These are phyloP conservation scores for Auriculariales sp. DNA, from an alignment of 768 basidiomycete species.

Conservation along the genomic window DNA sequence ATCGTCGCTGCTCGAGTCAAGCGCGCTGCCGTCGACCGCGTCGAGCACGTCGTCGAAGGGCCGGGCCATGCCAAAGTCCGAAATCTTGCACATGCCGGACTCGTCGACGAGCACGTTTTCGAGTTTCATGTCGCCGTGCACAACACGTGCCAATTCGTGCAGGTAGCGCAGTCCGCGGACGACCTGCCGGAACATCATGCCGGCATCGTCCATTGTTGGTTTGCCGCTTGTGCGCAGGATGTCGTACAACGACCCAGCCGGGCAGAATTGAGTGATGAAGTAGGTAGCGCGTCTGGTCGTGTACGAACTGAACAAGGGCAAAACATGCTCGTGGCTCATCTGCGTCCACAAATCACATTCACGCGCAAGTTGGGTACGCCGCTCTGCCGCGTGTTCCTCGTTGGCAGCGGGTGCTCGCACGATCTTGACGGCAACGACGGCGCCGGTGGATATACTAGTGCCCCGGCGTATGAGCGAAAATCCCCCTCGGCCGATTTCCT, in stretches of 20 bases:
- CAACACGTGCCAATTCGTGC: conserved; percentile 59
- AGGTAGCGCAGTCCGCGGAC: conserved; percentile 71
- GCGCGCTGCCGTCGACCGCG: conserved; percentile 21
- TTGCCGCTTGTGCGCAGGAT: conserved; percentile 58
- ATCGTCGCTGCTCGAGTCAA: conserved; percentile 12
- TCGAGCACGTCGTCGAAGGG: conserved; percentile 34
- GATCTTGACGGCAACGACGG: conserved; percentile 72
- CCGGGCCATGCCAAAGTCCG: conserved; percentile 73
- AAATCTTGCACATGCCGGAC: conserved; percentile 71
- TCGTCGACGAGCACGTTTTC: conserved; percentile 93
- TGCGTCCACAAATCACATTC: conserved; percentile 63
- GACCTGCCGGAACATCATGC: conserved; percentile 77
- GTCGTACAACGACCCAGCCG: conserved; percentile 73
- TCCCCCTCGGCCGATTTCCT: conserved; percentile 62
- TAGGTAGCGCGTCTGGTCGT: conserved; percentile 53
- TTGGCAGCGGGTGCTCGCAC: conserved; percentile 29
- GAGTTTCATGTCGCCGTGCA: conserved; percentile 92
- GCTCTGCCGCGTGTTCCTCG: conserved; percentile 22
- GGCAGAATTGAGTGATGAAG: conserved; percentile 73
- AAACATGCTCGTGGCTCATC: conserved; percentile 71
- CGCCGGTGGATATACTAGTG: conserved; percentile 43
- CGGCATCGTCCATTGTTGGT: conserved; percentile 65
- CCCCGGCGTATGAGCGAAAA: conserved; percentile 72
- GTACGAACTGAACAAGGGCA: conserved; percentile 60
- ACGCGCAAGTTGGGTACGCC: conserved; percentile 44